Evolutionary conservation across 1,284 basidiomycete genomes (phyloP).

Genomic region (Retiboletus flavoniger): DNA sequence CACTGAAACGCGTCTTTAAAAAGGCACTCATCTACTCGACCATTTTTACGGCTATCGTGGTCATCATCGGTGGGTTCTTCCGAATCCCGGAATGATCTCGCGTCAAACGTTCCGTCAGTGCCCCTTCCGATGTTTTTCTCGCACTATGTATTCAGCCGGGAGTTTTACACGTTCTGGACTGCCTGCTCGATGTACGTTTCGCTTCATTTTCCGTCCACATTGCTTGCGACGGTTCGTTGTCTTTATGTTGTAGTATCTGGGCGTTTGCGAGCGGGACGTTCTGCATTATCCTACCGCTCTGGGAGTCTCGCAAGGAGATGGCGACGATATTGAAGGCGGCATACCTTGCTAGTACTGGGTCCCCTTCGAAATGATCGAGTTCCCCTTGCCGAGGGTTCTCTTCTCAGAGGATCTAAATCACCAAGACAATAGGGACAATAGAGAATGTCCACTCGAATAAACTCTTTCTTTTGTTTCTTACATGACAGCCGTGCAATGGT

Average conservation of each 20-base stretch:
- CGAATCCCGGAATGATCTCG: neutral
- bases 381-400: neutral
- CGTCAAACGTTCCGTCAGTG: constrained; percentile 29
- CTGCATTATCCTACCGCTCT: constrained; percentile 48
- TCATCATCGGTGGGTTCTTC: constrained; percentile 40
- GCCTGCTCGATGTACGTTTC: constrained; percentile 44
- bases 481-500: constrained; percentile 8
- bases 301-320: constrained; percentile 47
- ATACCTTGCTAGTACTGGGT: constrained; percentile 3
- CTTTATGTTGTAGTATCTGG: constrained; percentile 40
- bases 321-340: constrained; percentile 28
- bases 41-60: constrained; percentile 39
- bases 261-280: constrained; percentile 45
- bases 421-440: constrained; percentile 32
- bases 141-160: constrained; percentile 48
- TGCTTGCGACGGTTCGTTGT: neutral
- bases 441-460: constrained; percentile 10
- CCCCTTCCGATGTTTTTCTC: constrained; percentile 55
- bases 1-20: constrained; percentile 40
- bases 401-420: constrained; percentile 5
- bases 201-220: neutral
- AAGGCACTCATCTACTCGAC: constrained; percentile 43
- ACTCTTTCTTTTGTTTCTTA: constrained; percentile 14
- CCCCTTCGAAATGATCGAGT: constrained; percentile 1
- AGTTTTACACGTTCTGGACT: constrained; percentile 54